phyloP scores from a whole-genome alignment of 345 rosid genomes.

The Arabis hirsuta region DNA sequence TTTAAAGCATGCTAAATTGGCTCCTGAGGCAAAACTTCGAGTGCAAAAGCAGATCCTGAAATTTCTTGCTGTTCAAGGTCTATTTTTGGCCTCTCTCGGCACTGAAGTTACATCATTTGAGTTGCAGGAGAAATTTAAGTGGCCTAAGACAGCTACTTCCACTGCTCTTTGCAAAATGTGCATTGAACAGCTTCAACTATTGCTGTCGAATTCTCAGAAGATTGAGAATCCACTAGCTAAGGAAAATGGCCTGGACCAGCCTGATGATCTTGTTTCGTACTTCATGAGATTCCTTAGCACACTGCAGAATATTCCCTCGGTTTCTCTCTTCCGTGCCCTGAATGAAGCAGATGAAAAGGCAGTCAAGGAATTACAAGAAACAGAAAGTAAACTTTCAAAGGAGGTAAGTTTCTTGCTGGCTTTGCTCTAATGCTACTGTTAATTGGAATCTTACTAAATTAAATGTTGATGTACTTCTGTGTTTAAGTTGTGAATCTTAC shows the following conservation, averaged over 20 bases:
- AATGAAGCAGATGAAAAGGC: conserved; percentile 79
- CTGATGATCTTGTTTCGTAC: conserved; percentile 74
- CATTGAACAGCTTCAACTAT: conserved; percentile 85
- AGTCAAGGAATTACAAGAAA: conserved; percentile 66
- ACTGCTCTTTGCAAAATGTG: conserved; percentile 76
- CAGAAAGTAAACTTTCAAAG: conserved; percentile 70
- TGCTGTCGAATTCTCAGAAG: conserved; percentile 81
- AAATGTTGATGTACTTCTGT: conserved; percentile 21
- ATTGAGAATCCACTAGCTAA: conserved; percentile 53
- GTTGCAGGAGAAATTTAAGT: conserved; percentile 90
- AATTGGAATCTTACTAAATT: conserved; percentile 18
- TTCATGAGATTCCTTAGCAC: conserved; percentile 84
- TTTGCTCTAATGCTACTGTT: conserved; percentile 17
- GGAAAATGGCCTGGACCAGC: conserved; percentile 60
- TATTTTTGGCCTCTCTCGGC: conserved; percentile 92
- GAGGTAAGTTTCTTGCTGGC: conserved; percentile 55
- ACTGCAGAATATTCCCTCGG: conserved; percentile 88
- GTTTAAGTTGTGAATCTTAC: conserved; percentile 17
- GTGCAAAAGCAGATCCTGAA: conserved; percentile 87
- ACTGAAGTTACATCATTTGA: conserved; percentile 96
- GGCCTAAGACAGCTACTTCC: conserved; percentile 88
- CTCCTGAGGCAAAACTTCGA: conserved; percentile 65
- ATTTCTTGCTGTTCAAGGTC: conserved; percentile 92
- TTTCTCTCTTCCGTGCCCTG: conserved; percentile 81
- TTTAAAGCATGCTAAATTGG: conserved; percentile 71